Evolutionary conservation across 2,329 filamentous ascomycete genomes (phyloP).

Genomic region (Cercospora janseana): DNA sequence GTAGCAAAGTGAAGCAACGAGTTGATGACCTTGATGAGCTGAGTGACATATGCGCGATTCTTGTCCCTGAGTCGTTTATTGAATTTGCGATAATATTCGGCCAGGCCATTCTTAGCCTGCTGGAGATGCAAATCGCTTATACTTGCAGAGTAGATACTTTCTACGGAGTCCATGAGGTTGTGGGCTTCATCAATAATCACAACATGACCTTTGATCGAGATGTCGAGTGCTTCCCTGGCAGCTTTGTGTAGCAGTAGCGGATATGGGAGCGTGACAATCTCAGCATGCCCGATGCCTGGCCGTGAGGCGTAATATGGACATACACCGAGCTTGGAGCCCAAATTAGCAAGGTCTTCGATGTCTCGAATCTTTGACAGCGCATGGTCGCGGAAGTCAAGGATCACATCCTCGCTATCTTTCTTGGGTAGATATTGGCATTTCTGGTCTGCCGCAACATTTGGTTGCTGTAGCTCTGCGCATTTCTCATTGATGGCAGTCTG

Average conservation of each 20-base stretch:
- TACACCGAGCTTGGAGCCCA: constrained; percentile 75
- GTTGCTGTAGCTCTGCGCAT: constrained; percentile 84
- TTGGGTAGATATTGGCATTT: constrained; percentile 75
- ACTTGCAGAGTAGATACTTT: constrained; percentile 78
- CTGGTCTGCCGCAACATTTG: constrained; percentile 59
- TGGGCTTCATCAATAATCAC: constrained; percentile 98
- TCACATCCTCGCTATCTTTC: constrained; percentile 69
- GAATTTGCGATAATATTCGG: constrained; percentile 80
- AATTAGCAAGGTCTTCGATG: constrained; percentile 80
- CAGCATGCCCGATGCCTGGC: constrained; percentile 69
- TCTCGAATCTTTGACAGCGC: constrained; percentile 81
- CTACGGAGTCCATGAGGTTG: constrained; percentile 93
- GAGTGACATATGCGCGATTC: constrained; percentile 86
- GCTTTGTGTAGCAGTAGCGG: constrained; percentile 83
- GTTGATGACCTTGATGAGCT: constrained; percentile 79
- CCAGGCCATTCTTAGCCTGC: constrained; percentile 70
- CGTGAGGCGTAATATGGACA: constrained; percentile 98
- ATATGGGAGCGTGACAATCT: constrained; percentile 89
- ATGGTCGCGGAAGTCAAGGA: constrained; percentile 81
- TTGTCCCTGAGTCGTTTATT: constrained; percentile 84
- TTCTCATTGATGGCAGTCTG: constrained; percentile 87
- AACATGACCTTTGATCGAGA: constrained; percentile 82
- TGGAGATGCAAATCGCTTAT: constrained; percentile 71
- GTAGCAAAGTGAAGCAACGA: constrained; percentile 53
- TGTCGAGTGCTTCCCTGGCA: constrained; percentile 80